Evolutionary conservation across 2,329 filamentous ascomycete species (phyloP).

Genomic region (Dactylella cylindrospora): DNA sequence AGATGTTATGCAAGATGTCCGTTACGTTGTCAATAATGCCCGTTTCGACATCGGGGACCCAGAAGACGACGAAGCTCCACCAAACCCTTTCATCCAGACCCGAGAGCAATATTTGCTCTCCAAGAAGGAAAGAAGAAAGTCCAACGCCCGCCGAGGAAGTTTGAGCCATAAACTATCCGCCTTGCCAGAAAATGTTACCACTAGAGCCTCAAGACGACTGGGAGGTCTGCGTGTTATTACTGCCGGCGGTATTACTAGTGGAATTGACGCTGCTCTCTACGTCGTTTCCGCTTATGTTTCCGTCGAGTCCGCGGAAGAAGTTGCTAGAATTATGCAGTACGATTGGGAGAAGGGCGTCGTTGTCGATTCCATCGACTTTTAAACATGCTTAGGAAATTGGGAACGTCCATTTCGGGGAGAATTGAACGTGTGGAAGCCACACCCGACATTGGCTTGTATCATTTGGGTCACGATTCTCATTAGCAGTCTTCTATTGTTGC

Average conservation of each 20-base stretch:
- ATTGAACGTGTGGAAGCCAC: no score
- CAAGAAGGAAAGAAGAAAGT: constrained; percentile 83
- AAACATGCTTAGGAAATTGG: constrained; percentile 50
- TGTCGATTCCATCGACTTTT: constrained; percentile 82
- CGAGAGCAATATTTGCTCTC: constrained; percentile 51
- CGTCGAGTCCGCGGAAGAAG: constrained; percentile 73
- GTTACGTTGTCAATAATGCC: constrained; percentile 89
- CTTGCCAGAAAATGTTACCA: constrained; percentile 20
- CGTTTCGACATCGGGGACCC: constrained; percentile 78
- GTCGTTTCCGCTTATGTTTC: constrained; percentile 80
- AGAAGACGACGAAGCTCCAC: constrained; percentile 63
- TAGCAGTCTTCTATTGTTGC: no score
- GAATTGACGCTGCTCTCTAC: constrained; percentile 81
- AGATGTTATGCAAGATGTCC: constrained; percentile 75
- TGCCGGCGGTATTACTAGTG: constrained; percentile 73
- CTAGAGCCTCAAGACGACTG: constrained; percentile 59
- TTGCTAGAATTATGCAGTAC: constrained; percentile 75
- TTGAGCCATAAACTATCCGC: constrained; percentile 59
- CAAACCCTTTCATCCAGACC: constrained; percentile 54
- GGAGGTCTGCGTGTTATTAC: constrained; percentile 73
- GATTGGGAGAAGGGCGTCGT: constrained; percentile 83
- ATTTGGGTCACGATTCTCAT: constrained; percentile 17
- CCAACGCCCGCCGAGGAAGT: constrained; percentile 73
- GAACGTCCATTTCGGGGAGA: no score
- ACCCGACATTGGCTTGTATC: no score